These are phyloP conservation scores for Barnettozyma botsteinii DNA, from an alignment of 805 yeast genomes.

Conservation along the genomic window DNA sequence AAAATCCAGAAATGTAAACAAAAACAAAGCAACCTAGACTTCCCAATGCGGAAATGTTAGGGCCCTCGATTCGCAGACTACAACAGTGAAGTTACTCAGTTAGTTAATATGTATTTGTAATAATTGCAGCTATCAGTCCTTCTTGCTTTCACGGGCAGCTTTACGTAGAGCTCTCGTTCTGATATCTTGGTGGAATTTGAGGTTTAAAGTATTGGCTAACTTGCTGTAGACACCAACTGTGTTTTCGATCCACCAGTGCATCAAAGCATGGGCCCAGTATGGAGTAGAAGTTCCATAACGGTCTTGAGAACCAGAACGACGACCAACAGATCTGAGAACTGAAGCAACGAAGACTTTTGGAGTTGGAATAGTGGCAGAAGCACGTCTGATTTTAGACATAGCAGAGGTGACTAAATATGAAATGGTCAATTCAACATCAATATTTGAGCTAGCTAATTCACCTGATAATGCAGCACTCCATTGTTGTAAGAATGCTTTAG, in stretches of 20 bases:
- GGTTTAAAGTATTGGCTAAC: conserved; percentile 63
- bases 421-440: conserved; percentile 82
- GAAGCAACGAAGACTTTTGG: conserved; percentile 77
- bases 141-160: conserved; percentile 41
- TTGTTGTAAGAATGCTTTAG: conserved; percentile 88
- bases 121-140: conserved; percentile 9
- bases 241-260: conserved; percentile 76
- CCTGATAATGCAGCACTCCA: conserved; percentile 91
- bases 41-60: conserved; percentile 10
- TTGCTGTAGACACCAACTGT: conserved; percentile 78
- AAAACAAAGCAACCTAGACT: conserved; percentile 10
- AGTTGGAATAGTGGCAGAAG: conserved; percentile 72
- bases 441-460: conserved; percentile 59
- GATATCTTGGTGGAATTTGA: conserved; percentile 71
- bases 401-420: conserved; percentile 91
- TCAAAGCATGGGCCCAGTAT: conserved; percentile 87
- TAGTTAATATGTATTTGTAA: not conserved
- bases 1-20: conserved; percentile 10
- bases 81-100: too few relatives aligned
- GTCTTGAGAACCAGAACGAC: conserved; percentile 89
- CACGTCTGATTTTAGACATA: conserved; percentile 86
- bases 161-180: conserved; percentile 79
- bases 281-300: conserved; percentile 85
- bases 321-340: conserved; percentile 64
- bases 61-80: not conserved